Percentiles rank a stretch among this genome's conserved stretches.
phyloP scores from a whole-genome alignment of 805 yeast species.

The Deakozyma indianensis region DNA sequence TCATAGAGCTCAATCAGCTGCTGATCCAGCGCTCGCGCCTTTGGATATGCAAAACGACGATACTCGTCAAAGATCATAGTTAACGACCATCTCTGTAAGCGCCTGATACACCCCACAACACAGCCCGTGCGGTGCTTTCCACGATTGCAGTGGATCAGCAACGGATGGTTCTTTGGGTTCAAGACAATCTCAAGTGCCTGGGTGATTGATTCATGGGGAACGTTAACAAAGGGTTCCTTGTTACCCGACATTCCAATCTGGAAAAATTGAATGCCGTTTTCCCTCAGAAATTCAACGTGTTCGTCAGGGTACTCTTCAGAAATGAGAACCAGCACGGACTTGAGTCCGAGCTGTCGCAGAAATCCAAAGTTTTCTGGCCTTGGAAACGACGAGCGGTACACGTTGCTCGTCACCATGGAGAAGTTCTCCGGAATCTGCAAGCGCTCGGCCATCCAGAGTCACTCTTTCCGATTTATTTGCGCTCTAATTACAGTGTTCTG shows the following conservation, averaged over 20 bases:
- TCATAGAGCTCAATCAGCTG: constrained; percentile 88
- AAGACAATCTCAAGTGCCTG: constrained; percentile 69
- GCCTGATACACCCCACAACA: constrained; percentile 79
- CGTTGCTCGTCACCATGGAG: constrained; percentile 60
- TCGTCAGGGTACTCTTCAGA: constrained; percentile 86
- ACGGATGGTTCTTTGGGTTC: constrained; percentile 80
- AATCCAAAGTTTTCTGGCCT: constrained; percentile 68
- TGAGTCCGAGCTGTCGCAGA: constrained; percentile 44
- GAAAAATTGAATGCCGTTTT: constrained; percentile 51
- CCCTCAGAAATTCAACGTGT: constrained; percentile 46
- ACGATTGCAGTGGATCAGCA: constrained; percentile 85
- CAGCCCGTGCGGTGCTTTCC: constrained; percentile 98
- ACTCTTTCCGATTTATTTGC: no score
- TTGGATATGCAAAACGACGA: constrained; percentile 86
- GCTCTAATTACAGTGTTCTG: no score
- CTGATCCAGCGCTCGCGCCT: constrained; percentile 89
- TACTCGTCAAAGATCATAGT: constrained; percentile 94
- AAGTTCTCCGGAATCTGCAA: constrained; percentile 67
- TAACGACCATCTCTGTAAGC: constrained; percentile 83
- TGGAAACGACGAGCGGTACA: constrained; percentile 86
- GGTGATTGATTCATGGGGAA: constrained; percentile 52
- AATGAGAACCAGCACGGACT: constrained; percentile 66
- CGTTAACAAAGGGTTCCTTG: constrained; percentile 31
- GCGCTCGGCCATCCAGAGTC: background rate
- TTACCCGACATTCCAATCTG: constrained; percentile 93